Base-by-base conservation (phyloP, 768 basidiomycete genomes). In the Tulasnella sp. region DNA sequence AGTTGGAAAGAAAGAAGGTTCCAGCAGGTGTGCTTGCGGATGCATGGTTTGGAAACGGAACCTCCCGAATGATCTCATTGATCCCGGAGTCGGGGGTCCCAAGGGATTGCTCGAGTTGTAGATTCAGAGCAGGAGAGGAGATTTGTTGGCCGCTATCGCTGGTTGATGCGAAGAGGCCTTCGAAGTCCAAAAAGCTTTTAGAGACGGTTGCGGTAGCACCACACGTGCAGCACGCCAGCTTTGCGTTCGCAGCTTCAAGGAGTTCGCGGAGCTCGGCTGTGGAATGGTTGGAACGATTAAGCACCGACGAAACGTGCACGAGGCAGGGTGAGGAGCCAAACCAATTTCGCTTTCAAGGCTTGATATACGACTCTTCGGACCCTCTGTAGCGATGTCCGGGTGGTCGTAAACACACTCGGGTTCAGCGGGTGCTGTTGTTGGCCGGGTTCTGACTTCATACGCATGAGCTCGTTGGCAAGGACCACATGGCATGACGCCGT, bases 401-500 rank as follows among this genome's bases (percentile, higher is more conserved):
- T 54, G 31, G 73, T 74, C 73, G 38, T 58, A 74, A 19, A 40
- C 25, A 37, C 73, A 74, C 25, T n/a, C n/a, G 25, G 73, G 73
- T 12, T 58, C 45, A 25, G 73, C 15, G 11, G 52, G 34, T 31
- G 73, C 64, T 12, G 45, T 58, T 7, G 31, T 0, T 6, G 73
- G 73, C 34, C 52, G 34, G 1, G 29, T 12, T 34, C 36, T 74
- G 14, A 74, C 29, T n/a, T 42, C 73, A 19, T 74, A 49, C 34
- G 45, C 52, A 38, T 74, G 73, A 34, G 73, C 29, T 34, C 38
- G 54, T 25, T 37, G 6, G n/a, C 73, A 74, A 31, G 45, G 29
- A 34, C 42, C 34, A 31, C 73, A 74, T 6, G 73, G 73, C 15
- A 58, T 9, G 31, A 31, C n/a, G n/a, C 42, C 73, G 25, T 74